phyloP scores from a whole-genome alignment of 768 basidiomycete species.

The Kwoniella botswanensis region DNA sequence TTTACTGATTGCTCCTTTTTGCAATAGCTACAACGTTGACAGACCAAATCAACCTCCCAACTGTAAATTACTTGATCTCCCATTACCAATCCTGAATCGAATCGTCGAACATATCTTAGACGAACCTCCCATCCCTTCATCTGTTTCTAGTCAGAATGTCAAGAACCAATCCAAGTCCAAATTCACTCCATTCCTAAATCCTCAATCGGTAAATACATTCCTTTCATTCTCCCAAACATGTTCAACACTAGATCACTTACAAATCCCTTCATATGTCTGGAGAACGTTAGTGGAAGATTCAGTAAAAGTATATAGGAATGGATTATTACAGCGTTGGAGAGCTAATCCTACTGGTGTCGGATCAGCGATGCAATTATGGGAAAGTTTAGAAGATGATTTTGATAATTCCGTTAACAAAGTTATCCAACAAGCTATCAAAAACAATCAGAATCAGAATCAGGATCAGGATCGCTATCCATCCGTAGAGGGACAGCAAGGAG shows the following conservation, averaged over 20 bases:
- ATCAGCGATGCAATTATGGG: constrained; percentile 4
- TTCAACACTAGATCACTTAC: constrained; percentile 3
- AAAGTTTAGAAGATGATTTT: constrained; percentile 27
- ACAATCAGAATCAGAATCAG: neutral
- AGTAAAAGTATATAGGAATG: constrained; percentile 13
- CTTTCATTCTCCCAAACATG: neutral
- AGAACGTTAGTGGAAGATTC: constrained; percentile 10
- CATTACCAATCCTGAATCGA: neutral
- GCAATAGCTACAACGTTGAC: neutral
- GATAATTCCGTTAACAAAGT: constrained; percentile 19
- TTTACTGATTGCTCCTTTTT: neutral
- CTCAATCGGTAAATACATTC: neutral
- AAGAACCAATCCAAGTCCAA: neutral
- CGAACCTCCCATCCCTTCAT: neutral
- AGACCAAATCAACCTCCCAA: neutral
- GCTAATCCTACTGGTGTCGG: constrained; percentile 33
- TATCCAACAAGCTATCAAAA: neutral
- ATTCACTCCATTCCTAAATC: neutral
- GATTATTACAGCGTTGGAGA: constrained; percentile 25
- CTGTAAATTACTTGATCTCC: neutral
- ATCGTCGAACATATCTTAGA: neutral
- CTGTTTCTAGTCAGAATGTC: neutral
- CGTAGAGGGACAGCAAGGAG: neutral
- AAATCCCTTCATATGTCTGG: constrained; percentile 29
- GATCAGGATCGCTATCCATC: neutral